Conservation (phyloP, 176 grass and related monocot species). For the Oryza meyeriana region DNA sequence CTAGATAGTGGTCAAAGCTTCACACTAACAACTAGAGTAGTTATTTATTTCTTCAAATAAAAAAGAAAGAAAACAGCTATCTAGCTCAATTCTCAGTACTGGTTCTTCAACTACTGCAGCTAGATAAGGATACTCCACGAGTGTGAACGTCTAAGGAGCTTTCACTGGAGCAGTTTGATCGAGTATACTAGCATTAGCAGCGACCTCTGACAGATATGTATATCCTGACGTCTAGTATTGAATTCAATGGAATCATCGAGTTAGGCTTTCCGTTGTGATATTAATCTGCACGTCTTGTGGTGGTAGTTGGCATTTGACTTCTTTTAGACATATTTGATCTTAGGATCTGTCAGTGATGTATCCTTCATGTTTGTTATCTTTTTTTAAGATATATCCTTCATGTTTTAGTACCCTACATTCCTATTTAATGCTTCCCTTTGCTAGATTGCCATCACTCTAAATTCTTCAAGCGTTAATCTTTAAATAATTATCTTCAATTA, state of each 20-base stretch:
- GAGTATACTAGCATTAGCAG: not conserved
- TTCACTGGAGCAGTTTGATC: not conserved
- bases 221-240: not conserved
- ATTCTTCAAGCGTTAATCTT: not conserved
- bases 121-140: not conserved
- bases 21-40: not conserved
- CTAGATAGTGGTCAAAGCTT: conserved; percentile 6
- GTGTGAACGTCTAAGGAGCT: conserved; percentile 1
- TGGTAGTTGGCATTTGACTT: not conserved
- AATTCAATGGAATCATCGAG: not conserved
- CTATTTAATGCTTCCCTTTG: not conserved
- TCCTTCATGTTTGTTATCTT: not conserved
- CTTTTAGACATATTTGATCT: not conserved
- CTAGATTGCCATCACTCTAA: not conserved
- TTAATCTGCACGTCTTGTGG: not conserved
- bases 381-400: not conserved
- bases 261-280: not conserved
- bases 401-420: not conserved
- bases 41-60: too few species aligned
- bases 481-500: too few species aligned
- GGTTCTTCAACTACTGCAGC: not conserved
- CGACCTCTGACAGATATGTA: not conserved
- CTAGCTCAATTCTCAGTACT: not conserved
- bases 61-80: not conserved
- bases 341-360: not conserved